These are phyloP conservation scores for Boechera retrofracta DNA, from an alignment of 345 rosid species.

Conservation along the genomic window DNA sequence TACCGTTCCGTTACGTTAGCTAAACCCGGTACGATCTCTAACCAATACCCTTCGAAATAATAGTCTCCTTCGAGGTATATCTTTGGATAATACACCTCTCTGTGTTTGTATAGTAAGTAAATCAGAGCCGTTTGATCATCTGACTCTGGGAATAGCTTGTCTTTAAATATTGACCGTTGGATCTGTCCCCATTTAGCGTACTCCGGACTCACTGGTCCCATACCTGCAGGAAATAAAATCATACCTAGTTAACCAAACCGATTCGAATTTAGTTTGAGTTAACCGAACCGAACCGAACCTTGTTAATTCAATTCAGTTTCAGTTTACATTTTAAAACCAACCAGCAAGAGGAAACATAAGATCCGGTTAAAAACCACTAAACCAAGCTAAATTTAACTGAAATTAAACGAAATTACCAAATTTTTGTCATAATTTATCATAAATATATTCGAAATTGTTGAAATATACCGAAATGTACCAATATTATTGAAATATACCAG, in stretches of 20 bases:
- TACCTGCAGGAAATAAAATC: conserved; percentile 17
- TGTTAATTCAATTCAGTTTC: background rate
- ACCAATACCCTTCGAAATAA: conserved; percentile 84
- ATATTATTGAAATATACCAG: no score
- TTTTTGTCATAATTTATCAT: no score
- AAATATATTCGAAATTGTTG: background rate
- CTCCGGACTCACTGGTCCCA: conserved; percentile 68
- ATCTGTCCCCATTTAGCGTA: conserved; percentile 66
- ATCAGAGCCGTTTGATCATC: conserved; percentile 90
- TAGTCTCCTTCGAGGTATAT: conserved; percentile 77
- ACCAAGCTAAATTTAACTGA: background rate
- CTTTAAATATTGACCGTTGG: conserved; percentile 72
- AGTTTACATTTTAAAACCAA: background rate
- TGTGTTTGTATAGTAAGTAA: conserved; percentile 62
- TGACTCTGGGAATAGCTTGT: conserved; percentile 82
- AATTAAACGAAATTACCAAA: background rate
- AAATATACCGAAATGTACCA: background rate
- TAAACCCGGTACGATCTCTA: conserved; percentile 56
- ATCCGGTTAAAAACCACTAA: background rate
- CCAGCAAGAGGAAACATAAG: background rate
- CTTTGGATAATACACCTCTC: conserved; percentile 57
- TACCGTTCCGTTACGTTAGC: conserved; percentile 64
- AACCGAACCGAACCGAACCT: background rate
- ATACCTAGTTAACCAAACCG: background rate
- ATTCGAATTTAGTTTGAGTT: background rate